Percentiles rank a stretch among this genome's conserved stretches.
Evolutionary conservation across 768 basidiomycete genomes (phyloP).

Genomic region (Lactarius sp.): DNA sequence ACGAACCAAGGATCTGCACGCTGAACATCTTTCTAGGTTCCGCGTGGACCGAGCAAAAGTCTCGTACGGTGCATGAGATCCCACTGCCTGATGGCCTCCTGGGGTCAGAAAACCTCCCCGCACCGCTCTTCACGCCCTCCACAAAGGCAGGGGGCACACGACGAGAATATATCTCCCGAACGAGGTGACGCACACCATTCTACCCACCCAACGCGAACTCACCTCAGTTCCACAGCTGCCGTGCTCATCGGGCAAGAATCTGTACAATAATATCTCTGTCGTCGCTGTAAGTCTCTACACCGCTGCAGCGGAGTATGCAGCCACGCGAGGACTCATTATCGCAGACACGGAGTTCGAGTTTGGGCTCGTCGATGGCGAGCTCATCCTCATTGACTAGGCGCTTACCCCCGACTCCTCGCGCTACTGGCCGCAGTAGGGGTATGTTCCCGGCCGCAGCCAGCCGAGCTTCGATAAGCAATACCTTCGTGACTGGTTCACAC

Average conservation of each 20-base stretch:
- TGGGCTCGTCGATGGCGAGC: conserved; percentile 59
- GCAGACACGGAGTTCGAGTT: conserved; percentile 99
- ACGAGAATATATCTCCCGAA: too few species aligned
- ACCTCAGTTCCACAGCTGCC: conserved; percentile 28
- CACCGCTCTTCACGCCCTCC: conserved; percentile 44
- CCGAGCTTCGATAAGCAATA: conserved; percentile 98
- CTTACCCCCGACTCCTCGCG: conserved; percentile 96
- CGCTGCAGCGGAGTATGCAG: too few species aligned
- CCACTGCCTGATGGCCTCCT: conserved; percentile 64
- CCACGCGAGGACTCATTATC: conserved; percentile 60
- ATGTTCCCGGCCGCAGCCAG: conserved; percentile 69
- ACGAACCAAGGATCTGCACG: conserved; percentile 73
- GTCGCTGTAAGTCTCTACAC: too few species aligned
- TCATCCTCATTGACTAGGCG: conserved; percentile 91
- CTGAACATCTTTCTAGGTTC: conserved; percentile 61
- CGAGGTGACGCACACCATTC: conserved; percentile 32
- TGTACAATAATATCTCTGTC: too few species aligned
- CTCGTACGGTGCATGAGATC: conserved; percentile 84
- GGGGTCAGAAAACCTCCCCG: conserved; percentile 77
- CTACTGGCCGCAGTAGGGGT: conserved; percentile 83
- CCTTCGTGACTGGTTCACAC: conserved; percentile 83
- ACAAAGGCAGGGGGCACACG: too few species aligned
- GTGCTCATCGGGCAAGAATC: too few species aligned
- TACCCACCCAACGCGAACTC: conserved; percentile 72
- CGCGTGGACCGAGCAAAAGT: too few species aligned